Evolutionary conservation across 306 rosid species (phyloP).

Genomic region (Quercus glauca): DNA sequence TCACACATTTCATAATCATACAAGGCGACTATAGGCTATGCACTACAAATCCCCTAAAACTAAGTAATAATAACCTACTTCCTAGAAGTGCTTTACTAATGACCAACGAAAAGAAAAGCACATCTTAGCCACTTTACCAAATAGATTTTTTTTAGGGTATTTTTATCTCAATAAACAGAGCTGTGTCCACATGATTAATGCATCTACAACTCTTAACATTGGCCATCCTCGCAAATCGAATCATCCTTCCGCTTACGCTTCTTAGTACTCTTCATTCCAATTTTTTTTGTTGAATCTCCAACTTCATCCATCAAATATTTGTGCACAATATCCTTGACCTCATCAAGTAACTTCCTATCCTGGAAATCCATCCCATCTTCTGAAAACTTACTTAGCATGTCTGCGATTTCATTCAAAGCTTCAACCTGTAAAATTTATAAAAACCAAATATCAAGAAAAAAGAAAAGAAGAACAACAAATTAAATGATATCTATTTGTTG

Average conservation of each 20-base stretch:
- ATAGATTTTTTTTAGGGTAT: background rate
- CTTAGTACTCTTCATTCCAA: conserved; percentile 44
- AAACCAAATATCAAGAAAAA: background rate
- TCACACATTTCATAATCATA: background rate
- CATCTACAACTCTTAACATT: background rate
- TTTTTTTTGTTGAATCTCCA: conserved; percentile 53
- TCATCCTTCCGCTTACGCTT: conserved; percentile 58
- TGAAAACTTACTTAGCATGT: conserved; percentile 51
- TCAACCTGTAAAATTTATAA: conserved; percentile 37
- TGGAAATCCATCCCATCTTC: conserved; percentile 62
- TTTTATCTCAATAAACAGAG: background rate
- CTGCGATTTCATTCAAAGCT: conserved; percentile 69
- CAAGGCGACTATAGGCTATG: background rate
- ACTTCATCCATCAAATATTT: conserved; percentile 53
- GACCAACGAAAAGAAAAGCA: background rate
- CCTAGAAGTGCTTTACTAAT: background rate
- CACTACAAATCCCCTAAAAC: too few relatives aligned
- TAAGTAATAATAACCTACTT: too few relatives aligned
- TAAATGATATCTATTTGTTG: background rate
- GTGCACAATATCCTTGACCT: conserved; percentile 55
- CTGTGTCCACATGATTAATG: background rate
- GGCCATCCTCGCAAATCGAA: background rate
- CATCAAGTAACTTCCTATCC: conserved; percentile 51
- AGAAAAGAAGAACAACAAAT: background rate
- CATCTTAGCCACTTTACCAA: background rate